phyloP scores from a whole-genome alignment of 192 early-diverging fungal species.

The Coemansia sp. region DNA sequence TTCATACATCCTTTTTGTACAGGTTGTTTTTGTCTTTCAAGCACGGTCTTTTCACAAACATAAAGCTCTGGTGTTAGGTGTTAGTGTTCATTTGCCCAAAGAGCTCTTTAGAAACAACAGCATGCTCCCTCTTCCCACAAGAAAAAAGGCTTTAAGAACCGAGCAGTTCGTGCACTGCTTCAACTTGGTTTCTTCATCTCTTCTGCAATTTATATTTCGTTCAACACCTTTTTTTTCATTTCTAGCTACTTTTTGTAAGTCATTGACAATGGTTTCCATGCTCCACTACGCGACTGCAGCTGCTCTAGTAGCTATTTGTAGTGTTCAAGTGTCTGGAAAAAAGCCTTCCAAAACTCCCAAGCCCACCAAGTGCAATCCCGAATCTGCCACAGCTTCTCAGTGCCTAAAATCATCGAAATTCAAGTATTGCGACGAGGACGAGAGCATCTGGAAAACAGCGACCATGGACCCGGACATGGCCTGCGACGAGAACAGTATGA shows the following conservation, averaged over 20 bases:
- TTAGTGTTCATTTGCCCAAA: background rate
- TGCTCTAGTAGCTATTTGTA: background rate
- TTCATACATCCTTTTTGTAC: background rate
- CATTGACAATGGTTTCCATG: background rate
- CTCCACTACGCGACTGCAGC: background rate
- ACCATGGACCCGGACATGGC: background rate
- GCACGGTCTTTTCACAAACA: background rate
- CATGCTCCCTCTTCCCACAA: background rate
- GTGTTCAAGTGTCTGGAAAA: background rate
- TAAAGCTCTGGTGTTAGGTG: background rate
- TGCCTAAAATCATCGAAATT: background rate
- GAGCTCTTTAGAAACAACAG: background rate
- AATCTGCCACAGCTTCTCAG: background rate
- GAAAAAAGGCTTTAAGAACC: background rate
- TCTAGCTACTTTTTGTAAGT: background rate
- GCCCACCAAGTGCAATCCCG: background rate
- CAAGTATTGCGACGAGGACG: background rate
- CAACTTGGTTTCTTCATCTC: background rate
- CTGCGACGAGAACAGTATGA: background rate
- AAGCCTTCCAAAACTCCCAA: background rate
- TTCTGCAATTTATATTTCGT: background rate
- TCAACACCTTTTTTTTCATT: background rate
- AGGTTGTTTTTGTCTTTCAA: background rate
- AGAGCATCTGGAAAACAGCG: background rate
- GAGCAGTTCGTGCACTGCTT: background rate